Conservation (phyloP, 2,329 filamentous ascomycete species). For the Boeremia exigua region DNA sequence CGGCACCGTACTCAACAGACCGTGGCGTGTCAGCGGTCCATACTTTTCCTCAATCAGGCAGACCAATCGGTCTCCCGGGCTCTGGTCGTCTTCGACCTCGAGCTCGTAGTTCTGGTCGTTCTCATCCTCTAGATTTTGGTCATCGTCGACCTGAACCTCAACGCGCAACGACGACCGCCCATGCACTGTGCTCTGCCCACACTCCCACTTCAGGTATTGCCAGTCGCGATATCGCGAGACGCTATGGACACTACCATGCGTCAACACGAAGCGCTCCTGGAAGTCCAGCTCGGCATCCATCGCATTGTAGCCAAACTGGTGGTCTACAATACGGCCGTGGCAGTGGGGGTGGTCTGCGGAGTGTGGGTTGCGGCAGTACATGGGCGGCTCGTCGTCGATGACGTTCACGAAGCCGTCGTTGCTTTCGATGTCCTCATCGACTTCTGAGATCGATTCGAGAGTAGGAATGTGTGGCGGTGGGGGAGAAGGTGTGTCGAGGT, state of each 20-base stretch:
- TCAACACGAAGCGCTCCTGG: not conserved
- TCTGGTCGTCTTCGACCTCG: too few species aligned
- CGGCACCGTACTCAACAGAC: too few species aligned
- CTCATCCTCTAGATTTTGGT: not conserved
- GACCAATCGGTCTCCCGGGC: too few species aligned
- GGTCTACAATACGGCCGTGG: not conserved
- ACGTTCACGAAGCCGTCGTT: not conserved
- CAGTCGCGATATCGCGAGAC: constrained; percentile 1
- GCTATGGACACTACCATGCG: not conserved
- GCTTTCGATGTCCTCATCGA: not conserved
- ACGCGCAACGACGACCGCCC: not conserved
- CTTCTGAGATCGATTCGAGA: not conserved
- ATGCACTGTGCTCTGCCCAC: constrained; percentile 1
- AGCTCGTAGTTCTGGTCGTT: not conserved
- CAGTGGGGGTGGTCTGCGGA: constrained; percentile 1
- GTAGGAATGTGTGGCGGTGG: too few species aligned
- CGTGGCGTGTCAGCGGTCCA: not conserved
- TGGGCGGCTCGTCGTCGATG: not conserved
- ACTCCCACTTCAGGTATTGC: not conserved
- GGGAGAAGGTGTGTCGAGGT: too few species aligned
- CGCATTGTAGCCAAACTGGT: not conserved
- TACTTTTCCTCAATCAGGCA: not conserved
- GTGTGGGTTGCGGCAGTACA: constrained; percentile 6
- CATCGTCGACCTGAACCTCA: not conserved
- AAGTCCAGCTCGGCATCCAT: not conserved